phyloP scores from a whole-genome alignment of 148 eudicot genomes.

The Oxyria digyna region DNA sequence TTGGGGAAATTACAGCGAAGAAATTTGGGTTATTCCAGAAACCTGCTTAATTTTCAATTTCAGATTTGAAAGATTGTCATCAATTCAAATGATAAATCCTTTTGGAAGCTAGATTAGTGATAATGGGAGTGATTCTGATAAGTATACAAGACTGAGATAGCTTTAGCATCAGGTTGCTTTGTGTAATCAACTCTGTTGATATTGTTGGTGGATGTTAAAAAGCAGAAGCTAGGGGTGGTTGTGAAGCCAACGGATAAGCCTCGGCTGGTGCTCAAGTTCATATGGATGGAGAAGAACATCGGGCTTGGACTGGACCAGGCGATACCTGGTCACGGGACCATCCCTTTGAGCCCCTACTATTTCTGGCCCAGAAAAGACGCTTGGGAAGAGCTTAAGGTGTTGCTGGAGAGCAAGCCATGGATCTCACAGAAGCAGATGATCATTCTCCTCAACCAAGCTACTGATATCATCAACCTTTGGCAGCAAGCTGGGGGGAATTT shows the following conservation, averaged over 20 bases:
- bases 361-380: conserved; percentile 99
- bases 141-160: too few relatives aligned
- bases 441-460: conserved; percentile 85
- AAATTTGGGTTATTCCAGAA: too few relatives aligned
- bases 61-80: too few relatives aligned
- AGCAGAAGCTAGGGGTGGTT: conserved; percentile 58
- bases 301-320: conserved; percentile 74
- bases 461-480: conserved; percentile 95
- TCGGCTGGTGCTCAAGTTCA: conserved; percentile 74
- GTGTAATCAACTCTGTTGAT: too few relatives aligned
- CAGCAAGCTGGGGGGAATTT: conserved; percentile 69
- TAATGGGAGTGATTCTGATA: too few relatives aligned
- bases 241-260: conserved; percentile 72
- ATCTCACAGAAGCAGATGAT: conserved; percentile 75
- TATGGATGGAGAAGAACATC: conserved; percentile 97
- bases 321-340: conserved; percentile 71
- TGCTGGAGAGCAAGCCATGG: conserved; percentile 94
- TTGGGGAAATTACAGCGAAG: too few relatives aligned
- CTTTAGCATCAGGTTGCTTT: too few relatives aligned
- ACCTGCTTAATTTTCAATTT: too few relatives aligned
- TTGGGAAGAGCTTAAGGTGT: conserved; percentile 82
- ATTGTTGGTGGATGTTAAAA: too few relatives aligned
- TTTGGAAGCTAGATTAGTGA: too few relatives aligned
- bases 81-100: too few relatives aligned
- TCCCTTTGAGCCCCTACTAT: conserved; percentile 81